Evolutionary conservation across 2,329 filamentous ascomycete species (phyloP).

Genomic region (Immersiporthe knoxdaviesiana): DNA sequence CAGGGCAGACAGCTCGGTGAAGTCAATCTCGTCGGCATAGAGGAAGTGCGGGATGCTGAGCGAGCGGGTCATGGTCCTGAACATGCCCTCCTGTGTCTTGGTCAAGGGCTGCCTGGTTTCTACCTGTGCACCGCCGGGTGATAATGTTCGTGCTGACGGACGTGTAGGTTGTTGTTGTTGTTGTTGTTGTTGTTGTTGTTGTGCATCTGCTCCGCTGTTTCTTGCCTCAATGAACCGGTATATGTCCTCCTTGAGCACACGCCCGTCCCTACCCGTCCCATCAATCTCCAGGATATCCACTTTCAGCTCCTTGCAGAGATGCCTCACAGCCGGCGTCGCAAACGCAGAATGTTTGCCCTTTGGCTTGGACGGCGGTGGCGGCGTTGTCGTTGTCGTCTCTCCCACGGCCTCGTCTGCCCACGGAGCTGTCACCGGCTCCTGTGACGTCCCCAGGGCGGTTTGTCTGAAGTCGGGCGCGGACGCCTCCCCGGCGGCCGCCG

Average conservation of each 20-base stretch:
- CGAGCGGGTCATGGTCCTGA: constrained; percentile 94
- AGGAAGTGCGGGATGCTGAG: constrained; percentile 93
- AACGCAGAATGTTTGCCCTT: constrained; percentile 72
- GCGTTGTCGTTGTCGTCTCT: constrained; percentile 22
- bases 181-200: too few species aligned
- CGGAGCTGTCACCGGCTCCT: constrained; percentile 27
- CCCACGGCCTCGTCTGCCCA: constrained; percentile 23
- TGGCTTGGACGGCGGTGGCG: constrained; percentile 35
- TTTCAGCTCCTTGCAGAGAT: constrained; percentile 78
- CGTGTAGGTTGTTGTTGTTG: too few species aligned
- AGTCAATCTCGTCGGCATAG: constrained; percentile 87
- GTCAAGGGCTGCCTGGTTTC: constrained; percentile 75
- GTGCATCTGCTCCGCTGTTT: constrained; percentile 41
- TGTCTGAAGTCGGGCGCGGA: constrained; percentile 37
- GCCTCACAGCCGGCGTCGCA: constrained; percentile 90
- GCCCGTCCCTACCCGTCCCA: constrained; percentile 87
- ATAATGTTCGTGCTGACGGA: constrained; percentile 2
- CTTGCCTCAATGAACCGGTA: constrained; percentile 66
- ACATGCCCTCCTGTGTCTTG: constrained; percentile 88
- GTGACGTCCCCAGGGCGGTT: constrained; percentile 28
- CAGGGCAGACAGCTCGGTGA: constrained; percentile 73
- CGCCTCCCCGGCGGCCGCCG: constrained; percentile 9
- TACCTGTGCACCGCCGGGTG: constrained; percentile 55
- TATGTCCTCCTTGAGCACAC: constrained; percentile 92
- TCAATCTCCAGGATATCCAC: constrained; percentile 77